Evolutionary conservation across 2,329 filamentous ascomycete species (phyloP).

Genomic region (Colletotrichum echinochloae): DNA sequence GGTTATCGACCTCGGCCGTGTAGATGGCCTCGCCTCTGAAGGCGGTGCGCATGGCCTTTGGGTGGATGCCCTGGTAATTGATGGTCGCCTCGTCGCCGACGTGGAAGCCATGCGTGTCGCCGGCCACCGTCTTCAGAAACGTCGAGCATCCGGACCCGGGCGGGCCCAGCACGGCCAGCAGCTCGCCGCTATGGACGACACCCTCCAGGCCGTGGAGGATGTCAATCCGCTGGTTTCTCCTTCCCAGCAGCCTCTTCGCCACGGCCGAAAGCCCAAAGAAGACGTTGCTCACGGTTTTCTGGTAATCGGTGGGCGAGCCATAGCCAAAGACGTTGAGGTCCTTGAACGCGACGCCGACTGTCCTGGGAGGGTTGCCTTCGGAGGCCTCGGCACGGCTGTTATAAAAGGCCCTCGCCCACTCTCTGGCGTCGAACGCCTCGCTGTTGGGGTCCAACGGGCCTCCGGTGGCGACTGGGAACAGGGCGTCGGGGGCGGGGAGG

Average conservation of each 20-base stretch:
- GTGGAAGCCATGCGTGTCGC: constrained; percentile 71
- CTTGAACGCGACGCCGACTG: constrained; percentile 55
- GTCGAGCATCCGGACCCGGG: constrained; percentile 73
- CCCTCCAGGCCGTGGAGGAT: constrained; percentile 66
- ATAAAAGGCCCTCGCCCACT: constrained; percentile 57
- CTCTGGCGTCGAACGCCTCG: constrained; percentile 54
- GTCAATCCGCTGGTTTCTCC: constrained; percentile 52
- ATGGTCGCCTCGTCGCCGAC: constrained; percentile 27
- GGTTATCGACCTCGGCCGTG: constrained; percentile 73
- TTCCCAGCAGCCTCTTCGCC: constrained; percentile 46
- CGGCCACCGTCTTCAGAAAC: constrained; percentile 74
- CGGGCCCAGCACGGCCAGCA: constrained; percentile 68
- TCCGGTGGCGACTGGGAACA: constrained; percentile 45
- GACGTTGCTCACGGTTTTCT: constrained; percentile 57
- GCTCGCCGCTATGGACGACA: constrained; percentile 65
- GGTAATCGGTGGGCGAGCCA: constrained; percentile 56
- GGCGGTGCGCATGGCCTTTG: constrained; percentile 34
- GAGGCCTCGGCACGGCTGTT: constrained; percentile 43
- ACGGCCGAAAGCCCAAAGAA: constrained; percentile 45
- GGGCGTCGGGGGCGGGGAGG: constrained; percentile 41
- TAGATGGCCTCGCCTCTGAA: constrained; percentile 73
- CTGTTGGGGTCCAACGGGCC: constrained; percentile 54
- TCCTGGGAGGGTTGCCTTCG: constrained; percentile 46
- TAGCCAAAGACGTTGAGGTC: constrained; percentile 58
- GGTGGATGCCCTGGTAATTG: constrained; percentile 39